Evolutionary conservation across 2,329 filamentous ascomycete genomes (phyloP).

Genomic region (Colletotrichum kahawae): DNA sequence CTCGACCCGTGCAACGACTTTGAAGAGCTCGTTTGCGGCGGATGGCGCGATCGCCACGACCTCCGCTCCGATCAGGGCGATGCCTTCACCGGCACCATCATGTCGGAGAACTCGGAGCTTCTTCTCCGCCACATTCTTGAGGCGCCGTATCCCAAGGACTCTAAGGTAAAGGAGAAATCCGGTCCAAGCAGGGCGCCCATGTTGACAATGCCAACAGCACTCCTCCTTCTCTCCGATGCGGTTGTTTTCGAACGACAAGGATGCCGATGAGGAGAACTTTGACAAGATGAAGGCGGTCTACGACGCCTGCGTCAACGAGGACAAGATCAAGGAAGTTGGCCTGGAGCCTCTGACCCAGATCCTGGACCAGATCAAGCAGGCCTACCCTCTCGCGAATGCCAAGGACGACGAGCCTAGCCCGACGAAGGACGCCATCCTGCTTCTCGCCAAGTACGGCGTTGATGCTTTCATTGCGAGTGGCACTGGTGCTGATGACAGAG

Average conservation of each 20-base stretch:
- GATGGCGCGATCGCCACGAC: conserved; percentile 68
- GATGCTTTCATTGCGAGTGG: conserved; percentile 39
- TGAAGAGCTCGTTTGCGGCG: conserved; percentile 70
- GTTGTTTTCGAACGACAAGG: conserved; percentile 38
- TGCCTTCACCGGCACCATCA: conserved; percentile 64
- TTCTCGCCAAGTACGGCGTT: conserved; percentile 51
- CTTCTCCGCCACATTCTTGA: conserved; percentile 68
- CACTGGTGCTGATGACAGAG: conserved; percentile 47
- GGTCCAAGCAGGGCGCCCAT: background rate
- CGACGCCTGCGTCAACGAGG: conserved; percentile 69
- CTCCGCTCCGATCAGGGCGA: conserved; percentile 67
- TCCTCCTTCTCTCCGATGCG: conserved; percentile 52
- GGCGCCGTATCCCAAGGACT: conserved; percentile 53
- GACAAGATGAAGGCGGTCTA: conserved; percentile 69
- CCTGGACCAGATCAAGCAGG: conserved; percentile 43
- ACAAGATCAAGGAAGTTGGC: conserved; percentile 58
- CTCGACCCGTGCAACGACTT: conserved; percentile 75
- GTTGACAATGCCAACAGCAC: conserved; percentile 38
- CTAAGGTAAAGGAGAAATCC: conserved; percentile 32
- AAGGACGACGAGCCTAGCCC: conserved; percentile 30
- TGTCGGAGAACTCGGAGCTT: conserved; percentile 64
- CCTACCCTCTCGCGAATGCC: conserved; percentile 22
- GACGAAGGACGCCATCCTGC: conserved; percentile 47
- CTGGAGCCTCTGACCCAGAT: conserved; percentile 60
- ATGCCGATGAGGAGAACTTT: conserved; percentile 66